A percentile compares a stretch with the other conserved stretches of the same genome.
phyloP scores from a whole-genome alignment of 2,329 filamentous ascomycete genomes.

The Cryphonectria radicalis region DNA sequence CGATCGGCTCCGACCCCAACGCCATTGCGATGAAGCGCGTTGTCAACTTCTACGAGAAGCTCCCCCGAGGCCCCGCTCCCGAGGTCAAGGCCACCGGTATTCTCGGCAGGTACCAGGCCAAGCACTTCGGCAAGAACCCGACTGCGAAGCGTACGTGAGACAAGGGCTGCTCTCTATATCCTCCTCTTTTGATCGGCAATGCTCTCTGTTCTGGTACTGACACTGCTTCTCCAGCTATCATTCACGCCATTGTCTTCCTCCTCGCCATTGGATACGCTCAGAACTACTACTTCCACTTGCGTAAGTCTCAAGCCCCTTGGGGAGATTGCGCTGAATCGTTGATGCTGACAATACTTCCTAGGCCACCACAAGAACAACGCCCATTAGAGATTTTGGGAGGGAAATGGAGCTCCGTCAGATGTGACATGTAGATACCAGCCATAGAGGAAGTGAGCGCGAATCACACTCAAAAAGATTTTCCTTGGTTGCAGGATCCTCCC shows the following conservation, averaged over 20 bases:
- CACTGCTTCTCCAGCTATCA: slow-evolving; percentile 66
- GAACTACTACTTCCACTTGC: slow-evolving; percentile 99
- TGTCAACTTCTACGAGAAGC: slow-evolving; percentile 98
- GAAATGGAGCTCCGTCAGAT: slow-evolving; percentile 21
- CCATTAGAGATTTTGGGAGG: slow-evolving; percentile 66
- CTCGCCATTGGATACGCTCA: slow-evolving; percentile 88
- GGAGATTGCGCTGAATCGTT: not conserved
- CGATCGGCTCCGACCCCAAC: slow-evolving; percentile 92
- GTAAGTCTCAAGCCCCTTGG: slow-evolving; percentile 61
- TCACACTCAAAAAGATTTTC: slow-evolving; percentile 14
- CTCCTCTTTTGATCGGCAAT: not conserved
- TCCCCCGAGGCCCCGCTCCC: slow-evolving; percentile 89
- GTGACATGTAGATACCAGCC: slow-evolving; percentile 26
- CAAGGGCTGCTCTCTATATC: not conserved
- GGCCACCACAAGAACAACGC: slow-evolving; percentile 99
- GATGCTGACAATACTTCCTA: slow-evolving; percentile 43
- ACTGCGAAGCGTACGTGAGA: slow-evolving; percentile 79
- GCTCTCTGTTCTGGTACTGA: slow-evolving; percentile 10
- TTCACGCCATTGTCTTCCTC: slow-evolving; percentile 81
- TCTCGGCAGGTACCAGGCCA: slow-evolving; percentile 84
- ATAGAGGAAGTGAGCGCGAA: slow-evolving; percentile 25
- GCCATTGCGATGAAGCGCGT: slow-evolving; percentile 97
- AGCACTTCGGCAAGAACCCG: slow-evolving; percentile 95
- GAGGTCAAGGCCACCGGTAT: slow-evolving; percentile 81
- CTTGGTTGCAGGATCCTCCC: slow-evolving; percentile 15